Evolutionary conservation across 176 grass and related monocot genomes (phyloP).

Genomic region (Rhynchospora pubera): DNA sequence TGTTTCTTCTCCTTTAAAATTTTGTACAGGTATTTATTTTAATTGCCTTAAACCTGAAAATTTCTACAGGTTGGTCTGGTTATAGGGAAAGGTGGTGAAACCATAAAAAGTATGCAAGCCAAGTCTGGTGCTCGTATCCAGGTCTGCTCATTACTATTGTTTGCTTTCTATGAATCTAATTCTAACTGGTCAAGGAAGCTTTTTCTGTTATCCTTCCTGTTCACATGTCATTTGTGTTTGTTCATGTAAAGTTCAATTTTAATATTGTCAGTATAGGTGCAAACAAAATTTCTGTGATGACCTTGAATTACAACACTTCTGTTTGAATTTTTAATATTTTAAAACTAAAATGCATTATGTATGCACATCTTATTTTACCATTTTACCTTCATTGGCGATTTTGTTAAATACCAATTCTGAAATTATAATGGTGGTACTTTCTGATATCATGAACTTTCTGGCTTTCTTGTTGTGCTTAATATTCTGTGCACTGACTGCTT

Average conservation of each 20-base stretch:
- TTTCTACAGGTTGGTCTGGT: constrained; percentile 69
- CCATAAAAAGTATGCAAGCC: constrained; percentile 91
- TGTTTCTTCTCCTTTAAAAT: background rate
- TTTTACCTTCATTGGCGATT: background rate
- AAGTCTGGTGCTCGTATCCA: constrained; percentile 87
- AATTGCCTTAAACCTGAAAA: background rate
- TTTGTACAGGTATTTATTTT: background rate
- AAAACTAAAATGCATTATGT: background rate
- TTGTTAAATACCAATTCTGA: background rate
- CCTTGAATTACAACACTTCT: background rate
- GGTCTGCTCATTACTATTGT: constrained; percentile 37
- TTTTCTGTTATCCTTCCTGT: background rate
- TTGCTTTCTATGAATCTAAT: background rate
- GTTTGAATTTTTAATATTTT: background rate
- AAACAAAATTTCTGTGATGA: background rate
- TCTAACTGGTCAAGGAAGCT: background rate
- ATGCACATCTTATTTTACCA: background rate
- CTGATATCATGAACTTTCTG: too few relatives aligned
- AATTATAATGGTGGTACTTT: background rate
- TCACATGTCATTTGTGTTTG: background rate
- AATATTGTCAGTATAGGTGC: background rate
- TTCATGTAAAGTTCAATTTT: constrained; percentile 3
- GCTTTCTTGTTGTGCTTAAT: background rate
- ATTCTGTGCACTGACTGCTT: background rate
- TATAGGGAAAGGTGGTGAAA: constrained; percentile 92